A percentile compares a stretch with the other conserved stretches of the same genome.
These are phyloP conservation scores for Torulaspora maleeae DNA, from an alignment of 805 yeast species.

Conservation along the genomic window DNA sequence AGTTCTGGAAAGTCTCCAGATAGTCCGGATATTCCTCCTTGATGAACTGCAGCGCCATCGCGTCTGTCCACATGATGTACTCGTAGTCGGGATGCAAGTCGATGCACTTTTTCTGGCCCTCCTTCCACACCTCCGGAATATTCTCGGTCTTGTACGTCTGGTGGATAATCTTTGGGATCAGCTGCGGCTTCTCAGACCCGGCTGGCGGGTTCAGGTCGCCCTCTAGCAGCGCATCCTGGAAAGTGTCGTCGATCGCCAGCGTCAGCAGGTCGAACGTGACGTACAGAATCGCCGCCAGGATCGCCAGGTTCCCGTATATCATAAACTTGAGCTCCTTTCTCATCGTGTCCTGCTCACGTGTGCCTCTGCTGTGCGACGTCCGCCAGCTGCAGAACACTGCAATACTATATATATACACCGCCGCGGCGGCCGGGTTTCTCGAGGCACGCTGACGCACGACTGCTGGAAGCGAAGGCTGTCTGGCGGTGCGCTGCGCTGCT, in stretches of 20 bases:
- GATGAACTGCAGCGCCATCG: constrained; percentile 72
- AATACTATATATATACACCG: neutral
- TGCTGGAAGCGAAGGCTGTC: no score
- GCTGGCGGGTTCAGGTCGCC: constrained; percentile 55
- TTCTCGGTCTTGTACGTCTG: constrained; percentile 81
- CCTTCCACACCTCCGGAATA: constrained; percentile 77
- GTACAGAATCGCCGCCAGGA: constrained; percentile 53
- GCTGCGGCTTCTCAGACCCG: constrained; percentile 43
- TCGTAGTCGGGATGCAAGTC: constrained; percentile 83
- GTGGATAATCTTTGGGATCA: constrained; percentile 87
- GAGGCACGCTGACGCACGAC: no score
- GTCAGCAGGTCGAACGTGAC: constrained; percentile 68
- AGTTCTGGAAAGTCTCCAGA: constrained; percentile 67
- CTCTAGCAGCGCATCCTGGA: constrained; percentile 56
- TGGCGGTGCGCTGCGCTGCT: no score
- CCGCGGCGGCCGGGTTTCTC: no score
- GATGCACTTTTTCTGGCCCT: constrained; percentile 70
- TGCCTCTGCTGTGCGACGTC: no score
- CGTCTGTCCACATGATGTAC: constrained; percentile 89
- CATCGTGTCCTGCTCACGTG: constrained; percentile 35
- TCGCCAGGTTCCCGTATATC: constrained; percentile 52
- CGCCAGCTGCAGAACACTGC: no score
- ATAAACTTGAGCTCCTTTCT: constrained; percentile 62
- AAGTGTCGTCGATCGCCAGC: constrained; percentile 66
- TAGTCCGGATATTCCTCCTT: constrained; percentile 83